Evolutionary conservation across 192 early-diverging fungal species (phyloP).

Genomic region (Entomortierella lignicola): DNA sequence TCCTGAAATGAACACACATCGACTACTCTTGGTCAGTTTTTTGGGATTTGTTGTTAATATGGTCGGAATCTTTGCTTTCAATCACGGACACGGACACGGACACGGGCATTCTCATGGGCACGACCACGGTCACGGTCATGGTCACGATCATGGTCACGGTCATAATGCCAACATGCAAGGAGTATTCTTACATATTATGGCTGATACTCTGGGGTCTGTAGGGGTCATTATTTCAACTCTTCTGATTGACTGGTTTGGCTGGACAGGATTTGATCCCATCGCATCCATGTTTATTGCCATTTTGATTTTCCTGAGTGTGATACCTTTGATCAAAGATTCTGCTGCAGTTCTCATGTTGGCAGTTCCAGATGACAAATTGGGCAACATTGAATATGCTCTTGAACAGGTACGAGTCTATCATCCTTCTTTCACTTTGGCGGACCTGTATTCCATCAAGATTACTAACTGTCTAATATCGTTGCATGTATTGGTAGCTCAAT

Average conservation of each 20-base stretch:
- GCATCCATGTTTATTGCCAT: conserved; percentile 92
- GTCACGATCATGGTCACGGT: conserved; percentile 68
- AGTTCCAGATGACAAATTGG: conserved; percentile 53
- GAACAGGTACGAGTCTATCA: conserved; percentile 48
- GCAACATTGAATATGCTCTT: conserved; percentile 59
- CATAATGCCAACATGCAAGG: conserved; percentile 93
- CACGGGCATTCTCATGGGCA: conserved; percentile 68
- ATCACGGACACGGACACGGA: conserved; percentile 81
- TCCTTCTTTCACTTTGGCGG: background rate
- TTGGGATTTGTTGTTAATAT: conserved; percentile 93
- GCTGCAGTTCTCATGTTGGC: conserved; percentile 66
- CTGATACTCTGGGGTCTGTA: conserved; percentile 94
- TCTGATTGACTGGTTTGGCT: conserved; percentile 88
- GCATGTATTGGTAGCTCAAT: conserved; percentile 18
- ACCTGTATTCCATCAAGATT: too few relatives aligned
- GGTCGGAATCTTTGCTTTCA: conserved; percentile 93
- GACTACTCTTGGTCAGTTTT: conserved; percentile 87
- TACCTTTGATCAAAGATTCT: conserved; percentile 85
- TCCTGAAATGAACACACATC: conserved; percentile 86
- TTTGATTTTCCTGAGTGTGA: conserved; percentile 86
- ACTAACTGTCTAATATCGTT: too few relatives aligned
- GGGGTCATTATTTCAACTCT: conserved; percentile 96
- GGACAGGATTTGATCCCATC: conserved; percentile 96
- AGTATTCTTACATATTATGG: conserved; percentile 94
- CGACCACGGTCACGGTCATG: conserved; percentile 69